Evolutionary conservation across 2,329 filamentous ascomycete genomes (phyloP).

Genomic region (Ascosphaera apis): DNA sequence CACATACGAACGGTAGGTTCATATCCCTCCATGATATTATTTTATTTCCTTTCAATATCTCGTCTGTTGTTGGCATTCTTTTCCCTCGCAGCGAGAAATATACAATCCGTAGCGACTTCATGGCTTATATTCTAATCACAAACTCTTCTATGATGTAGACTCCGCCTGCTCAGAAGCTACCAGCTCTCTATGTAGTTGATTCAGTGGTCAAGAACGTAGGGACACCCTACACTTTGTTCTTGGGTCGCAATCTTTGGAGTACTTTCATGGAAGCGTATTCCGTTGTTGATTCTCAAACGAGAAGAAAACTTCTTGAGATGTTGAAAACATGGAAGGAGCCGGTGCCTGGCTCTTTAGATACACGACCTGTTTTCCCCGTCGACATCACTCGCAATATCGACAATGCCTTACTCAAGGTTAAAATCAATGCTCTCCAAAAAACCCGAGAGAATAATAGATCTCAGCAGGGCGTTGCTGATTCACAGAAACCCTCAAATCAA

Average conservation of each 20-base stretch:
- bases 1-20: constrained; percentile 81
- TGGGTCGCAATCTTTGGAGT: constrained; percentile 72
- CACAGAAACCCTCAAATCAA: constrained; percentile 19
- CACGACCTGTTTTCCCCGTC: constrained; percentile 71
- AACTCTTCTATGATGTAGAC: constrained; percentile 33
- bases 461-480: constrained; percentile 30
- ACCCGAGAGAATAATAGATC: constrained; percentile 24
- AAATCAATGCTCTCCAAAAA: constrained; percentile 29
- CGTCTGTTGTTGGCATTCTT: constrained; percentile 6
- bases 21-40: constrained; percentile 4
- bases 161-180: constrained; percentile 68
- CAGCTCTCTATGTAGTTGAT: constrained; percentile 91
- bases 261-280: constrained; percentile 96
- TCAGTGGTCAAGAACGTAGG: constrained; percentile 98
- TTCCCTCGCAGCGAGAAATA: background rate
- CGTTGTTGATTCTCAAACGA: constrained; percentile 58
- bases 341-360: constrained; percentile 77
- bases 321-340: constrained; percentile 95
- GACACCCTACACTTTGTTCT: constrained; percentile 87
- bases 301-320: constrained; percentile 90
- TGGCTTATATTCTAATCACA: constrained; percentile 11
- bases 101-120: constrained; percentile 2
- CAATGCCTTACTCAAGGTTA: constrained; percentile 72
- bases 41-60: constrained; percentile 3
- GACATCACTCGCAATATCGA: constrained; percentile 83